These are phyloP conservation scores for Pelargonium citronellum DNA, from an alignment of 441 rosid genomes.

Conservation along the genomic window DNA sequence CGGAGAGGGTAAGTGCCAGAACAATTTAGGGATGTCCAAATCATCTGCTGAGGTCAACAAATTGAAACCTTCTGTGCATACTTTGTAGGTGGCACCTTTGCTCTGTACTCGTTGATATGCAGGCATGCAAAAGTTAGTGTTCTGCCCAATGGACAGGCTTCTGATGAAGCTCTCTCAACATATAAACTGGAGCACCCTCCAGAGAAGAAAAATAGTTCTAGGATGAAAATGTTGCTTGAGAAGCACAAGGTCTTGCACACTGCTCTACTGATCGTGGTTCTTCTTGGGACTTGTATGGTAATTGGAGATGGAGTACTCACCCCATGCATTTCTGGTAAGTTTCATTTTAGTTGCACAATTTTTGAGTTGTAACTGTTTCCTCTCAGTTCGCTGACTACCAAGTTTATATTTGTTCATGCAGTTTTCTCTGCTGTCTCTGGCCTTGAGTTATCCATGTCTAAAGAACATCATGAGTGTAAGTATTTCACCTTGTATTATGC, in stretches of 20 bases:
- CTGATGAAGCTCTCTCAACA: conserved; percentile 89
- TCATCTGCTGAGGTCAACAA: conserved; percentile 4
- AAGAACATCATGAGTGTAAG: conserved; percentile 88
- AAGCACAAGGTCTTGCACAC: conserved; percentile 73
- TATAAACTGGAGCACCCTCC: conserved; percentile 71
- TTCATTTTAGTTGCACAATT: not conserved
- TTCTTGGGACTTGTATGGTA: conserved; percentile 98
- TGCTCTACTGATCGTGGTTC: conserved; percentile 76
- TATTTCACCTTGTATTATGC: conserved; percentile 16
- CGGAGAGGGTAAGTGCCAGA: conserved; percentile 64
- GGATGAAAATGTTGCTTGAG: conserved; percentile 66
- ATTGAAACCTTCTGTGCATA: not conserved
- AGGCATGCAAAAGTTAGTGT: conserved; percentile 87
- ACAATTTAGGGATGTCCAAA: not conserved
- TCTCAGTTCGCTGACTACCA: conserved; percentile 7
- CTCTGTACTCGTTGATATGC: conserved; percentile 85
- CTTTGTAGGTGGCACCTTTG: conserved; percentile 84
- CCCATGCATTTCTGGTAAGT: conserved; percentile 89
- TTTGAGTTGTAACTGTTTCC: not conserved
- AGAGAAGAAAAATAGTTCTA: conserved; percentile 51
- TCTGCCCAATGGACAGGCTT: conserved; percentile 79
- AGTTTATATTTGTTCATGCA: conserved; percentile 26
- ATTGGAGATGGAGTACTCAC: conserved; percentile 97
- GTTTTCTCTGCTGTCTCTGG: conserved; percentile 99
- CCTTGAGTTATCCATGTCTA: conserved; percentile 87